A percentile compares a stretch with the other conserved stretches of the same genome.
Evolutionary conservation across 331 rosid genomes (phyloP).

Genomic region (Arachis monticola): DNA sequence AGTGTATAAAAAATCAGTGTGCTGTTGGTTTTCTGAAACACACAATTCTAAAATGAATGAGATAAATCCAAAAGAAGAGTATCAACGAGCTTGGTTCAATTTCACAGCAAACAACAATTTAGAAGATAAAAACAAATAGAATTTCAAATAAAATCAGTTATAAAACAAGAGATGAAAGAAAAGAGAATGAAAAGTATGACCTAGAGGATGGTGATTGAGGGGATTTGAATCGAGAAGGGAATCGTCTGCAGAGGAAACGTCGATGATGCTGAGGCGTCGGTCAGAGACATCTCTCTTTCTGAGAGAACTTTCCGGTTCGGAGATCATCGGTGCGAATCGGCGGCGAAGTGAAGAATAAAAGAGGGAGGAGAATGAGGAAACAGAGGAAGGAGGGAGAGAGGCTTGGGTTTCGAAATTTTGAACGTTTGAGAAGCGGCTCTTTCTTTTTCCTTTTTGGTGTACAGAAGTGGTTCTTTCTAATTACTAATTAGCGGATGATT

Average conservation of each 20-base stretch:
- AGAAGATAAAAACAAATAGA: not conserved
- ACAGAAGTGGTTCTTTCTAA: constrained; percentile 51
- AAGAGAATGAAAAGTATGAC: constrained; percentile 24
- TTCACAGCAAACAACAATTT: not conserved
- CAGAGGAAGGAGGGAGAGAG: constrained; percentile 18
- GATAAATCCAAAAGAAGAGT: not conserved
- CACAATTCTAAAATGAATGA: not conserved
- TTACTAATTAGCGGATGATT: constrained; percentile 15
- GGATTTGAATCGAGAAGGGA: constrained; percentile 61
- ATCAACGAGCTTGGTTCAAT: constrained; percentile 7
- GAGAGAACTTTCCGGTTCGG: constrained; percentile 23
- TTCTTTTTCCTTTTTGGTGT: not conserved
- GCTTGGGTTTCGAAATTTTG: constrained; percentile 44
- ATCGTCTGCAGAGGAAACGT: constrained; percentile 87
- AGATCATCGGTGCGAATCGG: constrained; percentile 9
- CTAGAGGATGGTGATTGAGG: constrained; percentile 44
- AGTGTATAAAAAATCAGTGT: constrained; percentile 47
- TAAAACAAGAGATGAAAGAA: not conserved
- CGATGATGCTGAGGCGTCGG: constrained; percentile 89
- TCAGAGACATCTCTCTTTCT: constrained; percentile 38
- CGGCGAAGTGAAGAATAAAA: constrained; percentile 14
- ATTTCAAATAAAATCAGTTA: not conserved
- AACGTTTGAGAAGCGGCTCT: constrained; percentile 59
- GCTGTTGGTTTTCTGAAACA: constrained; percentile 52
- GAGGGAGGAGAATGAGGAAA: not conserved